Evolutionary conservation across 2,329 filamentous ascomycete species (phyloP), one percentile per base, ranked within the genome.

Genomic region (Alternaria metachromatica): DNA sequence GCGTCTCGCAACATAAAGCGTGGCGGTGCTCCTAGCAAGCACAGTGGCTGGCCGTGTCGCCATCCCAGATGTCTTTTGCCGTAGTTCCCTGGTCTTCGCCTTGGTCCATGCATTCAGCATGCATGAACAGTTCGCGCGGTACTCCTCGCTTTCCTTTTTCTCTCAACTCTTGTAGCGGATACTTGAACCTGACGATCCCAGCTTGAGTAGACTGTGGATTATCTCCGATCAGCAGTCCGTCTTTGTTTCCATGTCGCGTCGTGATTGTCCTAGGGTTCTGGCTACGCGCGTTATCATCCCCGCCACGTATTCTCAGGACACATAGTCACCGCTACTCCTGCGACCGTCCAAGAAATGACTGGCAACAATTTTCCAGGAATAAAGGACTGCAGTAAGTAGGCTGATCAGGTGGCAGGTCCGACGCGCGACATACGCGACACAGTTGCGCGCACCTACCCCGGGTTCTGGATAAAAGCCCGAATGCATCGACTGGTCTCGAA

Each of bases 231-330:
- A 50, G 11, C 49, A 46, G 33, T 58, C 37, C 60, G 26, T 58
- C 54, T 48, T 41, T 46, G 37, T 41, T 15, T 23, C 46, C 30
- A 13, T 13, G 37, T 37, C 30, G 30, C 37, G 45, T 30, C 37
- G 43, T 48, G 13, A 21, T 51, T 28, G n/a, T 46, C 54, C 11
- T 25, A 37, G 30, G 9, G 21, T 53, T 21, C 49, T 25, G 49
- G 49, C 49, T 33, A 50, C 57, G 58, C 50, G 30, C 50, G 21
- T 55, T 23, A 15, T 44, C 46, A 23, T 18, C 33, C 12, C n/a
- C 48, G 48, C 48, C 48, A 21, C 50, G 62, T 54, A 65, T 51
- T 57, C 48, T 48, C 57, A 65, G 58, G 50, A 57, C 51, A 50
- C 62, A 60, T 64, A 43, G 50, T 28, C 46, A 45, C 46, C 55